Evolutionary conservation across 139 green algal genomes (phyloP).

Genomic region (Pleodorina starrii): DNA sequence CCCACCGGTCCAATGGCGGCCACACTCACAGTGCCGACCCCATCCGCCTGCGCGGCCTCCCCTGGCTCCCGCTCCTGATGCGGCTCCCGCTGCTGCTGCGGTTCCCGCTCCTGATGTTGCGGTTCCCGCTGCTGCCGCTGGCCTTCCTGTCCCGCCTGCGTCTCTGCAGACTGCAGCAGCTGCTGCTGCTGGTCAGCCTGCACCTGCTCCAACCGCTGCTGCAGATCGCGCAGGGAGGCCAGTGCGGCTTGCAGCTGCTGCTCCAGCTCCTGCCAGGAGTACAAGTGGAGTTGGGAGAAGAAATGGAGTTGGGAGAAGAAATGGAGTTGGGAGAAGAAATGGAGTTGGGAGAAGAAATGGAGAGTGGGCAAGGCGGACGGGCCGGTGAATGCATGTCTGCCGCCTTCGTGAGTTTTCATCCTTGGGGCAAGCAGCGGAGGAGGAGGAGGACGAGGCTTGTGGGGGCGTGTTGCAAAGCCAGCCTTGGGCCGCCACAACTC

Average conservation of each 20-base stretch:
- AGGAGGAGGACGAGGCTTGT: background rate
- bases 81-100: background rate
- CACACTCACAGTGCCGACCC: background rate
- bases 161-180: background rate
- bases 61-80: too few relatives aligned
- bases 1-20: background rate
- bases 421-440: background rate
- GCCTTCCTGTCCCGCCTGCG: background rate
- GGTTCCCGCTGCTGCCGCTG: background rate
- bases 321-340: background rate
- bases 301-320: background rate
- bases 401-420: background rate
- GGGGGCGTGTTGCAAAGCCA: background rate
- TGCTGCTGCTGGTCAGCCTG: background rate
- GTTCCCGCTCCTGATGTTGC: background rate
- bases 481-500: background rate
- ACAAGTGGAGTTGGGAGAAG: background rate
- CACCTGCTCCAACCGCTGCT: background rate
- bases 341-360: background rate
- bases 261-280: background rate
- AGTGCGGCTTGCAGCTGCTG: conserved; percentile 10
- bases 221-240: too few relatives aligned
- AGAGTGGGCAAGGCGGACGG: background rate
- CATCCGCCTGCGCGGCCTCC: background rate
- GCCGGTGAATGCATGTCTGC: background rate